These are phyloP conservation scores for Gomphus bonarii DNA, from an alignment of 1,284 basidiomycete genomes.

Conservation along the genomic window DNA sequence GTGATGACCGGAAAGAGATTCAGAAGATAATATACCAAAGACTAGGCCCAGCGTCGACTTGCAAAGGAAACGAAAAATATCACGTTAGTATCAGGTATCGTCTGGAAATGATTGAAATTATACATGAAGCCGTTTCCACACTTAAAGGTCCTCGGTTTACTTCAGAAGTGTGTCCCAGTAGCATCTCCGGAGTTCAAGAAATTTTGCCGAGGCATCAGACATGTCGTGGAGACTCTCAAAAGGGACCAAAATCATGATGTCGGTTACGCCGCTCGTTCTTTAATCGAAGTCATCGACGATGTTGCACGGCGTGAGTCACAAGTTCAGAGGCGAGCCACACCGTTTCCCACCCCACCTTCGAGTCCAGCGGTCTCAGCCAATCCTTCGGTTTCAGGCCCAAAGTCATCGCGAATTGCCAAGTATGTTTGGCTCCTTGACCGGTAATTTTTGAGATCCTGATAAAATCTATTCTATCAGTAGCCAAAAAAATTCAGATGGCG, in stretches of 20 bases:
- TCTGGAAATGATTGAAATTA: neutral
- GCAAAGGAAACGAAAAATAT: neutral
- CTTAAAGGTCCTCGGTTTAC: neutral
- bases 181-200: neutral
- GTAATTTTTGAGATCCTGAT: neutral
- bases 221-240: neutral
- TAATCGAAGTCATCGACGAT: neutral
- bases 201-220: neutral
- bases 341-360: neutral
- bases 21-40: neutral
- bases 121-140: neutral
- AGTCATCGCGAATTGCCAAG: neutral
- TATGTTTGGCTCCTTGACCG: neutral
- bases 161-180: neutral
- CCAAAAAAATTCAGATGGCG: neutral
- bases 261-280: neutral
- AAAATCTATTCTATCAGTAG: neutral
- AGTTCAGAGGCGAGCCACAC: neutral
- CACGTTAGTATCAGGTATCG: neutral
- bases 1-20: neutral
- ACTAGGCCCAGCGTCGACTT: neutral
- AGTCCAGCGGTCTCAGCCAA: neutral
- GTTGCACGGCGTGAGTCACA: neutral
- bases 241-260: neutral
- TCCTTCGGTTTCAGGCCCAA: neutral